phyloP scores from a whole-genome alignment of 345 rosid genomes.

The Boechera divaricarpa region DNA sequence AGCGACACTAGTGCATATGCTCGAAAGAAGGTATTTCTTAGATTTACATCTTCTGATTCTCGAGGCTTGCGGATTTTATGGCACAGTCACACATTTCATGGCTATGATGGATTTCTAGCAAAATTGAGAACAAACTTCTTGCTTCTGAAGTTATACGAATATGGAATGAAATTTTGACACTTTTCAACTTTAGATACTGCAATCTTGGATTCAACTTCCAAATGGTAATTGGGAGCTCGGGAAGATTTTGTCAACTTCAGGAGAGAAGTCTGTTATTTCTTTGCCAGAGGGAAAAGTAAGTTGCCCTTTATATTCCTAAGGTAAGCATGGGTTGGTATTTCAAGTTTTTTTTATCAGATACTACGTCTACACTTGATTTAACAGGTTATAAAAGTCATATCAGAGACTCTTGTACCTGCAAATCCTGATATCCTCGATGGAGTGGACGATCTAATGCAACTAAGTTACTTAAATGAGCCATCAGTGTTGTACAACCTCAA shows the following conservation, averaged over 20 bases:
- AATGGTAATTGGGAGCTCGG: constrained; percentile 91
- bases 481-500: constrained; percentile 91
- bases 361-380: constrained; percentile 17
- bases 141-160: constrained; percentile 7
- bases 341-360: constrained; percentile 29
- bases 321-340: constrained; percentile 18
- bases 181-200: constrained; percentile 70
- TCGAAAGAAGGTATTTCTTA: constrained; percentile 69
- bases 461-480: constrained; percentile 97
- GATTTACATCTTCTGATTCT: constrained; percentile 3
- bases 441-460: constrained; percentile 97
- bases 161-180: constrained; percentile 25
- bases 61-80: not conserved
- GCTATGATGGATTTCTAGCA: not conserved
- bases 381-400: constrained; percentile 72
- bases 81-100: not conserved
- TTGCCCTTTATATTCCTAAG: constrained; percentile 27
- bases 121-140: not conserved
- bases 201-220: constrained; percentile 86
- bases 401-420: constrained; percentile 79
- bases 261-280: constrained; percentile 68
- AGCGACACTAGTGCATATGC: constrained; percentile 72
- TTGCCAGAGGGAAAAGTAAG: constrained; percentile 85
- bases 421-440: constrained; percentile 99
- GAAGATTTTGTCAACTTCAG: constrained; percentile 71